Evolutionary conservation across 192 early-diverging fungal species (phyloP).

Genomic region (Backusella tuberculispora): DNA sequence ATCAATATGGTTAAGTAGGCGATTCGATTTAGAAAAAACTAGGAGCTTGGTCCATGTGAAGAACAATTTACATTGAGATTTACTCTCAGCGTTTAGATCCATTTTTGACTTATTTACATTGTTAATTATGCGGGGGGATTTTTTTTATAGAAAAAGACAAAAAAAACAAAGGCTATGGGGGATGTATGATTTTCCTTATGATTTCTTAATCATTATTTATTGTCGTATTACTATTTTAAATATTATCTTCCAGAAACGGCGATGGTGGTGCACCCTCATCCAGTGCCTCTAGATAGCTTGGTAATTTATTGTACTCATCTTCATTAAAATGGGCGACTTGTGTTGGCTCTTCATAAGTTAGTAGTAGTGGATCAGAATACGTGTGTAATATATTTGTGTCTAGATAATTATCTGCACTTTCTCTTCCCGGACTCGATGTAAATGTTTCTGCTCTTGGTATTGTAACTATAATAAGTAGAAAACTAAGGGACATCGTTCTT

Average conservation of each 20-base stretch:
- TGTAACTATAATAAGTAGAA: background rate
- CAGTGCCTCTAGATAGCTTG: constrained; percentile 8
- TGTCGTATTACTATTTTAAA: constrained; percentile 17
- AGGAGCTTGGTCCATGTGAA: constrained; percentile 3
- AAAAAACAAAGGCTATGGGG: background rate
- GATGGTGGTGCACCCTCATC: constrained; percentile 11
- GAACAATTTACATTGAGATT: background rate
- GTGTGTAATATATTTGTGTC: background rate
- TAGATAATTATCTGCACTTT: background rate
- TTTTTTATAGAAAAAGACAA: background rate
- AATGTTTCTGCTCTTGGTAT: background rate
- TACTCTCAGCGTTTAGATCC: constrained; percentile 2
- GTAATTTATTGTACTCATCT: constrained; percentile 9
- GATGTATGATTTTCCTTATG: background rate
- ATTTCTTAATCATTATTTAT: background rate
- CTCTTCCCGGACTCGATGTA: background rate
- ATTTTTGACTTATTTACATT: background rate
- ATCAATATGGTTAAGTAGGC: constrained; percentile 5
- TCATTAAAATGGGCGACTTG: background rate
- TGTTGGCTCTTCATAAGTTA: background rate
- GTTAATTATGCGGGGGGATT: background rate
- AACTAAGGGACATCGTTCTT: constrained; percentile 10
- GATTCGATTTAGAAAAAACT: background rate
- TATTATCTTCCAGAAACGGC: constrained; percentile 23
- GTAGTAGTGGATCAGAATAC: background rate